These are phyloP conservation scores for Didymella arachidicola DNA, from an alignment of 2,329 filamentous ascomycete genomes.

Conservation along the genomic window DNA sequence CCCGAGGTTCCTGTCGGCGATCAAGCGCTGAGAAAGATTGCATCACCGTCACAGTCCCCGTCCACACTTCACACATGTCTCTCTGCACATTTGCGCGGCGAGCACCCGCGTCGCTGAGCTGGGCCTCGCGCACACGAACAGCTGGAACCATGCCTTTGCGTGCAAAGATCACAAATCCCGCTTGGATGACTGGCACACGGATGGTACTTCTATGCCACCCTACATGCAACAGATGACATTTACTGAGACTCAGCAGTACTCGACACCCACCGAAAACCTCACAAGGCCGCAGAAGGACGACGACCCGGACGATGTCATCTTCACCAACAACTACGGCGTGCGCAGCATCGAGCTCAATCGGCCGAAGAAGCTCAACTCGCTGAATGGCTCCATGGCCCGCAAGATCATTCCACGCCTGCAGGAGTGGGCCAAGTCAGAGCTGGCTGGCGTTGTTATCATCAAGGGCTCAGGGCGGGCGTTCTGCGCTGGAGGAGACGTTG, in stretches of 20 bases:
- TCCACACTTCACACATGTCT: slow-evolving; percentile 53
- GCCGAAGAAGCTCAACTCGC: slow-evolving; percentile 87
- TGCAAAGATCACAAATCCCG: slow-evolving; percentile 73
- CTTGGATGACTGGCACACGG: slow-evolving; percentile 59
- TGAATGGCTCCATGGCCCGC: slow-evolving; percentile 92
- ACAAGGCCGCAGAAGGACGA: slow-evolving; percentile 69
- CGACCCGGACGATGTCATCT: slow-evolving; percentile 88
- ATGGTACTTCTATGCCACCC: slow-evolving; percentile 54
- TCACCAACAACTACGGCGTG: slow-evolving; percentile 86
- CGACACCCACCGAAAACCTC: slow-evolving; percentile 44
- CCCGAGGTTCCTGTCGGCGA: slow-evolving; percentile 49
- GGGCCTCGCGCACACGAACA: slow-evolving; percentile 42
- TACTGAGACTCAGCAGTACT: slow-evolving; percentile 42
- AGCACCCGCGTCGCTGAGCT: slow-evolving; percentile 51
- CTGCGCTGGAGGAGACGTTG: slow-evolving; percentile 93
- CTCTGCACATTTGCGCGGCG: slow-evolving; percentile 53
- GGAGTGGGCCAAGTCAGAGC: slow-evolving; percentile 94
- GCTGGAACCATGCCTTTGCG: slow-evolving; percentile 74
- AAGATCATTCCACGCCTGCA: slow-evolving; percentile 90
- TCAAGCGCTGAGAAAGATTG: slow-evolving; percentile 37
- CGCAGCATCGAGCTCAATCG: slow-evolving; percentile 94
- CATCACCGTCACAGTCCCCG: slow-evolving; percentile 30
- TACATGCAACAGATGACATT: not conserved
- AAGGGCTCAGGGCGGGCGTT: slow-evolving; percentile 89
- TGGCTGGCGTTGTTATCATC: slow-evolving; percentile 91